These are phyloP conservation scores for Russula griseocarnosa DNA, from an alignment of 768 basidiomycete genomes.

Conservation along the genomic window DNA sequence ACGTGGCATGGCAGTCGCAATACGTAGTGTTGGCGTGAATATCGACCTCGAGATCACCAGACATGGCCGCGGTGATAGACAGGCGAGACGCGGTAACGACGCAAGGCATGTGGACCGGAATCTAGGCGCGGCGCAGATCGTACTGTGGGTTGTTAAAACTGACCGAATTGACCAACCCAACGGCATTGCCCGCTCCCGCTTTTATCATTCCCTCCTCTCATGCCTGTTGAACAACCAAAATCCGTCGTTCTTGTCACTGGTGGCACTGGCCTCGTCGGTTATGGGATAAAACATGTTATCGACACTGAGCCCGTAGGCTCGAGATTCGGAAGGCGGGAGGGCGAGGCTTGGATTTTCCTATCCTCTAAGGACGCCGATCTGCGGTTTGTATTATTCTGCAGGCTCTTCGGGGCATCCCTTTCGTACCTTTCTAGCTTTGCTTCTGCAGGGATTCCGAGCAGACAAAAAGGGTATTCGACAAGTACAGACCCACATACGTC, in stretches of 20 bases:
- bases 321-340: constrained; percentile 67
- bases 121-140: neutral
- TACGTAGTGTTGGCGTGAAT: no score
- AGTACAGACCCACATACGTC: constrained; percentile 92
- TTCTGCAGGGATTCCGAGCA: constrained; percentile 58
- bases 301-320: constrained; percentile 74
- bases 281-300: constrained; percentile 73
- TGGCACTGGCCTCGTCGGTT: constrained; percentile 84
- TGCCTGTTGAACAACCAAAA: constrained; percentile 6
- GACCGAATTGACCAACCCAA: neutral
- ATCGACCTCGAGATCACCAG: no score
- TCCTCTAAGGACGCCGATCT: constrained; percentile 79
- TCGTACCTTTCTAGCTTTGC: neutral
- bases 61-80: no score
- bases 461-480: constrained; percentile 74
- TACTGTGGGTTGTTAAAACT: neutral
- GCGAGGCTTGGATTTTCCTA: constrained; percentile 85
- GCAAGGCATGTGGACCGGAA: no score
- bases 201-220: neutral
- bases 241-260: constrained; percentile 75
- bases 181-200: neutral
- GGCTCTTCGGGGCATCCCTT: neutral
- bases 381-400: constrained; percentile 46
- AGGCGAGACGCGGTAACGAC: no score
- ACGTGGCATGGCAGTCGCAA: no score